Evolutionary conservation across 495 filamentous ascomycete species (phyloP).

Genomic region (Trypethelium eluteriae): DNA sequence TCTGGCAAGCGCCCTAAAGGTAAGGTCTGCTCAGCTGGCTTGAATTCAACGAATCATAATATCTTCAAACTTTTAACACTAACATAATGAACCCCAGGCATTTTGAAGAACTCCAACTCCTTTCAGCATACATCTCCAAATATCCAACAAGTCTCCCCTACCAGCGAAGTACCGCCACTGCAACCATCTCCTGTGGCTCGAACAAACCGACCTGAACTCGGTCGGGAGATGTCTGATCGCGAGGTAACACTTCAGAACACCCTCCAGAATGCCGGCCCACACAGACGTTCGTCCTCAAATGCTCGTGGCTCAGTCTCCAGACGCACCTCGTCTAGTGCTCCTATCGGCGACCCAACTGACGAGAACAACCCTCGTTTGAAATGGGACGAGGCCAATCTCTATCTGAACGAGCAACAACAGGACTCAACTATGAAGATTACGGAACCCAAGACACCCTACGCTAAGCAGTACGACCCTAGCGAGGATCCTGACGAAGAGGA

Average conservation of each 20-base stretch:
- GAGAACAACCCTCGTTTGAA: slow-evolving; percentile 70
- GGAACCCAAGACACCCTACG: slow-evolving; percentile 96
- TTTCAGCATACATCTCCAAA: slow-evolving; percentile 52
- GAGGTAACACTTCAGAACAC: slow-evolving; percentile 91
- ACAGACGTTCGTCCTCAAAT: slow-evolving; percentile 73
- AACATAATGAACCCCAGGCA: slow-evolving; percentile 49
- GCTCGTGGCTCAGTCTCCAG: slow-evolving; percentile 55
- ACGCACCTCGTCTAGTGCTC: slow-evolving; percentile 53
- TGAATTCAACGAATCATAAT: background rate
- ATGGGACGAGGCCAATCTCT: slow-evolving; percentile 97
- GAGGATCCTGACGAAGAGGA: slow-evolving; percentile 57
- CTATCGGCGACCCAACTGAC: slow-evolving; percentile 35
- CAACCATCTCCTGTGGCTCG: slow-evolving; percentile 28
- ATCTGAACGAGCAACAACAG: slow-evolving; percentile 90
- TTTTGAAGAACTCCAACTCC: slow-evolving; percentile 76
- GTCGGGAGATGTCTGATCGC: slow-evolving; percentile 56
- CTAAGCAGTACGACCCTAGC: slow-evolving; percentile 76
- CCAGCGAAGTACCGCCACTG: slow-evolving; percentile 27
- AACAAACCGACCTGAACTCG: slow-evolving; percentile 26
- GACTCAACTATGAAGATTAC: slow-evolving; percentile 96
- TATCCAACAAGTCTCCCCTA: slow-evolving; percentile 31
- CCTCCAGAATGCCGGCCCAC: slow-evolving; percentile 72
- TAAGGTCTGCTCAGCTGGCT: background rate
- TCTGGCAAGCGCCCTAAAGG: slow-evolving; percentile 6
- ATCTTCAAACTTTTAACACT: background rate